Percentiles rank a stretch among this genome's conserved stretches.
Conservation (phyloP, 108 stramenopile species). For the Fragilariopsis cylindrus region DNA sequence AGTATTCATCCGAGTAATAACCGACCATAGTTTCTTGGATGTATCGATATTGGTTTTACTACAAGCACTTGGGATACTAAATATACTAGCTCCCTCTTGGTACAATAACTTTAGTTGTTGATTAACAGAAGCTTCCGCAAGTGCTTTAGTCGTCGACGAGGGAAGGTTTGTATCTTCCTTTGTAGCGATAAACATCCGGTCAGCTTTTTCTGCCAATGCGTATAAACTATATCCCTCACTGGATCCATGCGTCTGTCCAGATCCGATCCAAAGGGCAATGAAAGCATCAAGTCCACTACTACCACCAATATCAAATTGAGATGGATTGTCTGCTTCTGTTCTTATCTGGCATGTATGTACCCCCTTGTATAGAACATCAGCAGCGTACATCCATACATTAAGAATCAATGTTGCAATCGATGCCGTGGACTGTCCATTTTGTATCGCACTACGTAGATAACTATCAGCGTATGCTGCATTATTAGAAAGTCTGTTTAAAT, state of each 20-base stretch:
- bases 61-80: conserved; percentile 43
- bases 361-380: conserved; percentile 62
- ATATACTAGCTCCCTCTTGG: conserved; percentile 44
- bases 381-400: conserved; percentile 70
- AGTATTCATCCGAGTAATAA: conserved; percentile 56
- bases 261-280: conserved; percentile 81
- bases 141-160: conserved; percentile 1
- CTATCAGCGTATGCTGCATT: conserved; percentile 58
- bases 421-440: conserved; percentile 29
- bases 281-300: conserved; percentile 72
- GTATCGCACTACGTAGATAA: conserved; percentile 49
- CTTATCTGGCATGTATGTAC: conserved; percentile 55
- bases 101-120: conserved; percentile 56
- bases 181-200: conserved; percentile 39
- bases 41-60: conserved; percentile 41
- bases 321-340: conserved; percentile 57
- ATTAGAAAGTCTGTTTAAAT: conserved; percentile 20
- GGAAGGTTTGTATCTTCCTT: neutral
- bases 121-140: conserved; percentile 59
- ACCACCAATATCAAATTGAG: conserved; percentile 42
- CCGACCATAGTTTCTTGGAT: conserved; percentile 48
- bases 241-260: conserved; percentile 52
- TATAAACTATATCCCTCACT: conserved; percentile 69
- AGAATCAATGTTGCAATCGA: conserved; percentile 58
- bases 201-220: conserved; percentile 58